Conservation (phyloP, 352 stramenopile species). For the Pythium biforme region DNA sequence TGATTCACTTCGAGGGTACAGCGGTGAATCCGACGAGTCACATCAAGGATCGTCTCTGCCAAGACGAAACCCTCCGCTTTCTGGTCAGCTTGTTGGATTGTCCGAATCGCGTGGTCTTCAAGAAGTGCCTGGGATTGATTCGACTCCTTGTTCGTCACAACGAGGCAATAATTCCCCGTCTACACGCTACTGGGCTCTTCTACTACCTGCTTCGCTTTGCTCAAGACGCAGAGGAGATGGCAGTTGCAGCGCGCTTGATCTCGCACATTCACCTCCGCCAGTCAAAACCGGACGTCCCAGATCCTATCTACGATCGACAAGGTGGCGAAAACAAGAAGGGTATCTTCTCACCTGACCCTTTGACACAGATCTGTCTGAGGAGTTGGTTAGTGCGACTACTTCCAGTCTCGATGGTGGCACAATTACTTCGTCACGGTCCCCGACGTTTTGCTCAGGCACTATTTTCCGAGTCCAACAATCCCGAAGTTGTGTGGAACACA, state of each 20-base stretch:
- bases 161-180: conserved; percentile 76
- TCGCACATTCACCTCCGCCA: conserved; percentile 83
- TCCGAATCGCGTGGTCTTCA: conserved; percentile 83
- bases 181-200: conserved; percentile 84
- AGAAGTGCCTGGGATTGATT: conserved; percentile 81
- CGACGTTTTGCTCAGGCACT: conserved; percentile 71
- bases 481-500: conserved; percentile 84
- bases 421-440: conserved; percentile 77
- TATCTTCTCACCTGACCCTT: conserved; percentile 72
- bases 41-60: conserved; percentile 74
- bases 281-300: conserved; percentile 54
- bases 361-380: conserved; percentile 81
- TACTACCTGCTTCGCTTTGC: conserved; percentile 85
- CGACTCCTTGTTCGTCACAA: conserved; percentile 82
- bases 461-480: conserved; percentile 84
- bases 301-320: conserved; percentile 73
- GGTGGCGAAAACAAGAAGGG: conserved; percentile 79
- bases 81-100: conserved; percentile 78
- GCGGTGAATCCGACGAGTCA: conserved; percentile 71
- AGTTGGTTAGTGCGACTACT: conserved; percentile 83
- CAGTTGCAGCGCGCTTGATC: conserved; percentile 71
- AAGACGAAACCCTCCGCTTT: conserved; percentile 78
- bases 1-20: conserved; percentile 83
- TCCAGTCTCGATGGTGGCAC: conserved; percentile 84
- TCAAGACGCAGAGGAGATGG: conserved; percentile 82